Evolutionary conservation across 257 asterid genomes (phyloP).

Genomic region (Solanum neorickii): DNA sequence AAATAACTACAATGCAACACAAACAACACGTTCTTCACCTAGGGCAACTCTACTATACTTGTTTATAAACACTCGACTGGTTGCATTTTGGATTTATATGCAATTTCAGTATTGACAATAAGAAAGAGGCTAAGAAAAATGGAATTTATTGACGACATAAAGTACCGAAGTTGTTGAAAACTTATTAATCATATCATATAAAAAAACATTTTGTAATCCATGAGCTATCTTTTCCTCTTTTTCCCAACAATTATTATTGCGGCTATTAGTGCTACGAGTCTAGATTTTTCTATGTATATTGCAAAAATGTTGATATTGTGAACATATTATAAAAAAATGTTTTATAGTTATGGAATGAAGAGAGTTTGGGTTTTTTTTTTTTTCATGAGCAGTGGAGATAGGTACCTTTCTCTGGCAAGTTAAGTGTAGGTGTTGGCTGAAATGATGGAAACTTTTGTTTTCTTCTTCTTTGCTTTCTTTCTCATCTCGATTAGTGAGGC

Average conservation of each 20-base stretch:
- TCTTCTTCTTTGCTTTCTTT: not conserved
- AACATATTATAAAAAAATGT: not conserved
- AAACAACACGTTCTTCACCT: not conserved
- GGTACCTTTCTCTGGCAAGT: not conserved
- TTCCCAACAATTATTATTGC: not conserved
- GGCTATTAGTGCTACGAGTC: not conserved
- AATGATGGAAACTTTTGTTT: constrained; percentile 11
- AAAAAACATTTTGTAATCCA: not conserved
- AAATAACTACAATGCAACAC: not conserved
- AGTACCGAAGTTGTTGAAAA: not conserved
- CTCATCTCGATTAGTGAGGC: not conserved
- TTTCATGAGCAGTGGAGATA: not conserved
- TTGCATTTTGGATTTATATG: constrained; percentile 24
- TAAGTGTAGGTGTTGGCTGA: constrained; percentile 4
- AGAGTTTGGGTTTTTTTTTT: not conserved
- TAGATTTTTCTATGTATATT: not conserved
- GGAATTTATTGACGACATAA: constrained; percentile 4
- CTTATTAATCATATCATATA: not conserved
- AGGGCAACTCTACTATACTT: not conserved
- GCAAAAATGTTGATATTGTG: not conserved
- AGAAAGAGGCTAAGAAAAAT: not conserved
- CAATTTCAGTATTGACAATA: not conserved
- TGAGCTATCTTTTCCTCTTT: not conserved
- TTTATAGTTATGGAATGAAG: not conserved
- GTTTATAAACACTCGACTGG: constrained; percentile 6